Base-by-base conservation (phyloP, 371 early-diverging fungal genomes). In the Mucor saturninus region DNA sequence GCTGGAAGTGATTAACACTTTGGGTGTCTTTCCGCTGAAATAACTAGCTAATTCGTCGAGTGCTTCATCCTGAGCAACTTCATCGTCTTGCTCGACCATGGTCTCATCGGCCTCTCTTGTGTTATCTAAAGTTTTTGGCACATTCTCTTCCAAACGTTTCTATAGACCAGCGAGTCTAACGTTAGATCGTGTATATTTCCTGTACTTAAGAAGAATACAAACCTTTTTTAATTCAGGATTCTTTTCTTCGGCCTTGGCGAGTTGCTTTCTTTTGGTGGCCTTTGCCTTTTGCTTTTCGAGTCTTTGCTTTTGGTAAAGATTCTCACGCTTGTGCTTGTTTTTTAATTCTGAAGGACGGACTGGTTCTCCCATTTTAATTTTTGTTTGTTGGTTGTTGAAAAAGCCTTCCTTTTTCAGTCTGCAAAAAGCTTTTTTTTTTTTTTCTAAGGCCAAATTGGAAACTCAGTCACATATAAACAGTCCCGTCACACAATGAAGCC, bases 101-200 rank as follows among this genome's bases (percentile, higher is more conserved):
- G 97, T 96, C 56, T 96, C 98, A 70, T 99, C 98, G 43, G 80
- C 87, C 75, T 97, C 97, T 62, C 98, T 80, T 15, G 91, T 92
- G 67, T 88, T 95, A 66, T 99, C 99, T 39, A 96, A 75, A 8
- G 99, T 99, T 55, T 88, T 86, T 8, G 97, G 97, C 8, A 95
- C 90, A 82, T 98, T 96, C 63, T 90, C 86, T 50, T 85, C 84
- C 69, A 97, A 80, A 51, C 98, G 90, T 79, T 94, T 89, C 89
- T 90, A 70, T 26, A 51, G 26, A 5, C 21, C 21, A 21, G 21
- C 21, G 21, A 21, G 8, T 56, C 11, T 37, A 40, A 8, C 35
- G 21, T 32, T 32, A 38, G 29, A 50, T 37, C 30, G 11, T 43
- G 28, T 38, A 1, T 4, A 21, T 29, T 13, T 21, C 7, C 13